Evolutionary conservation across 1,284 basidiomycete genomes (phyloP), one percentile per base, ranked within the genome.

Genomic region (Porogramme epimiltina): DNA sequence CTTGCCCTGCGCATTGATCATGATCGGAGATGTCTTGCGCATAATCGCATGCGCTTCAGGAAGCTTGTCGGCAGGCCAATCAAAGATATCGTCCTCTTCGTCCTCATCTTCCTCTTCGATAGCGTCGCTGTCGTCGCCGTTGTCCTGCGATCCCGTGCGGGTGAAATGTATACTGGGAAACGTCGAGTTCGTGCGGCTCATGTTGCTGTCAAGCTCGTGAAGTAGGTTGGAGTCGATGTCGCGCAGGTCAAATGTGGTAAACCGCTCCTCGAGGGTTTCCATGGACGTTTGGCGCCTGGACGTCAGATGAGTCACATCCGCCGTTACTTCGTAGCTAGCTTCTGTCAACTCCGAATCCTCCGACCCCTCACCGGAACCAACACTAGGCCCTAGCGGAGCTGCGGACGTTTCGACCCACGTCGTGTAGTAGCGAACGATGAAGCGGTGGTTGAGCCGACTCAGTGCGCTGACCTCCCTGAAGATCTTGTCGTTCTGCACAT

Each of bases 401-500:
- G 87, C 83, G 2, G 79, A 74, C 0, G 77, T 81, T 66, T 92
- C 90, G 19, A 92, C 77, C 90, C 90, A 92, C 5, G 89, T 89
- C 2, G 88, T 90, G 66, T 85, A 91, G 65, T 95, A 98, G 38
- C 95, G 84, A 18, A 97, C 95, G 57, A 98, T 92, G 70, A 90
- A 91, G 11, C 89, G 85, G 68, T 98, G 94, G 42, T 88, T 91
- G 19, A 97, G 81, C 34, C 89, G 78, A 56, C 91, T 94, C 18
- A 98, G 75, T 0, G 92, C 91, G 58, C 92, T 92, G 46, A 98
- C 93, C 70, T 98, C 95, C 10, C 95, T 83, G 64, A 94, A 89
- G 50, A 97, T 95, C 69, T 89, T 92, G 65, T 95, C 93, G 55
- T 87, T 89, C 56, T 93, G 89, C 39, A 80, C 78, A 0, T 86